Evolutionary conservation across 371 early-diverging fungal genomes (phyloP).

Genomic region (Amoeboaphelidium protococcarum): DNA sequence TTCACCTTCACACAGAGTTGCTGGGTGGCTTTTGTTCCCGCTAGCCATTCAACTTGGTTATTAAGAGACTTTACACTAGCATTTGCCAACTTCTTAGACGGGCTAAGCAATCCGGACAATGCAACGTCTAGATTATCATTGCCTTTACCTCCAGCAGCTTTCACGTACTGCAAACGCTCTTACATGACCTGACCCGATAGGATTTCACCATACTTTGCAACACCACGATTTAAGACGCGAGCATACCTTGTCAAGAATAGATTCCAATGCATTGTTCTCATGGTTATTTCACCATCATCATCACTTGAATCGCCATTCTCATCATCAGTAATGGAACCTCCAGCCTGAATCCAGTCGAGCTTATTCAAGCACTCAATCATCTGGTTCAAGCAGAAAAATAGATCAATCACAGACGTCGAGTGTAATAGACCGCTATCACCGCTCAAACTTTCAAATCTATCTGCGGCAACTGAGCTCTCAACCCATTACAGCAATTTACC

Average conservation of each 20-base stretch:
- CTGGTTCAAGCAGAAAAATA: not conserved
- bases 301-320: not conserved
- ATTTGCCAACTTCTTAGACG: no score
- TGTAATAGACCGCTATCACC: not conserved
- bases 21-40: not conserved
- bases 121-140: not conserved
- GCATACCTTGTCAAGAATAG: not conserved
- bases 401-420: not conserved
- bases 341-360: not conserved
- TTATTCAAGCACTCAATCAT: not conserved
- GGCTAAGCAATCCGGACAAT: no score
- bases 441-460: not conserved
- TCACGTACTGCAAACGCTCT: not conserved
- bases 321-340: not conserved
- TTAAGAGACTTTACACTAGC: no score
- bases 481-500: not conserved
- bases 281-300: not conserved
- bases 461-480: not conserved
- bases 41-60: not conserved
- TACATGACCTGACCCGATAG: not conserved
- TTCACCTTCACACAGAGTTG: not conserved
- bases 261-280: not conserved
- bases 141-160: not conserved
- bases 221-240: not conserved
- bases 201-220: not conserved